Evolutionary conservation across 2,329 filamentous ascomycete species (phyloP), one percentile per base, ranked within the genome.

Genomic region (Akanthomyces lecanii): DNA sequence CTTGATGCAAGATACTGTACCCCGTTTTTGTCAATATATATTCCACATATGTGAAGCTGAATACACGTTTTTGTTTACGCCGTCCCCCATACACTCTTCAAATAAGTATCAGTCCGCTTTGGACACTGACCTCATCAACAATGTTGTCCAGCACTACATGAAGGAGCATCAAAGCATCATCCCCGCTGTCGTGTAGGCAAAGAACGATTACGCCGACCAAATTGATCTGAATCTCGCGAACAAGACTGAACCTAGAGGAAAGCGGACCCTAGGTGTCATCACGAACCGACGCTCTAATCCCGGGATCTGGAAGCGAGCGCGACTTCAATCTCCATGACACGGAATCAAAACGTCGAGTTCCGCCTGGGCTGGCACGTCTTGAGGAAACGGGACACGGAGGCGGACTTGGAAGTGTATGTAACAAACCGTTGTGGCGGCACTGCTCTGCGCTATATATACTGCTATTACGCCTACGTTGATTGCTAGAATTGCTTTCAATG

Each of bases 361-460:
- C 70, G 74, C 0, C 77, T 84, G 0, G 82, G 82, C 0, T 86
- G 82, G 81, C 81, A 85, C 61, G 77, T 83, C 0, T 69, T 85
- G 2, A 76, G 74, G 38, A 84, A 84, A 64, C 72, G 77, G 6
- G 74, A 76, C 62, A 80, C 71, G 16, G 74, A 78, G 61, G 72
- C 67, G n/a, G 65, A 73, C 21, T 38, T 42, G 21, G 53, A 45
- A 42, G n/a, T 68, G 14, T 67, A 21, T n/a, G n/a, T n/a, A n/a
- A n/a, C n/a, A n/a, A n/a, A n/a, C n/a, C n/a, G n/a, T n/a, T n/a
- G n/a, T n/a, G n/a, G n/a, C n/a, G n/a, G n/a, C n/a, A n/a, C n/a
- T n/a, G n/a, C n/a, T n/a, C n/a, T n/a, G n/a, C n/a, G n/a, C n/a
- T n/a, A n/a, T n/a, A n/a, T n/a, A n/a, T n/a, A n/a, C n/a, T n/a